Percentiles rank a stretch among this genome's conserved stretches.
These are phyloP conservation scores for Colletotrichum spinosum DNA, from an alignment of 2,329 filamentous ascomycete species.

Conservation along the genomic window DNA sequence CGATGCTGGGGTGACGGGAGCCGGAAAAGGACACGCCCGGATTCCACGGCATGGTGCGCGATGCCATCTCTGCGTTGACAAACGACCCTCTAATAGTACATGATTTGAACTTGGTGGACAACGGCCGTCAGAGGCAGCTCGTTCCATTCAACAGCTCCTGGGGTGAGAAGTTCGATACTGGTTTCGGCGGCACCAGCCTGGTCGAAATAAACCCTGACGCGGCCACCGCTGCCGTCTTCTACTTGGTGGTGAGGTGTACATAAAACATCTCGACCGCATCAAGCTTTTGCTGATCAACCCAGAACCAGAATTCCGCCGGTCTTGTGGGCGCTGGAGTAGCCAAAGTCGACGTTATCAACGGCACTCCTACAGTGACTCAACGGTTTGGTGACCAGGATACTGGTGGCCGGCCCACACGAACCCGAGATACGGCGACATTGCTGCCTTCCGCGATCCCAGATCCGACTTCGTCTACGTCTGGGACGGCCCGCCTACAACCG, in stretches of 20 bases:
- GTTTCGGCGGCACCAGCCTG: conserved; percentile 54
- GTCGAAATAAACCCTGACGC: conserved; percentile 46
- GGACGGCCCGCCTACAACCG: conserved; percentile 50
- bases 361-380: conserved; percentile 48
- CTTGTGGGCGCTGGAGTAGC: conserved; percentile 51
- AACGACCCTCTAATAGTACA: conserved; percentile 50
- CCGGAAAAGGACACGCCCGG: conserved; percentile 43
- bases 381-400: conserved; percentile 46
- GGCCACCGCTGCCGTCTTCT: conserved; percentile 48
- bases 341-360: conserved; percentile 48
- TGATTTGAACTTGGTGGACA: conserved; percentile 50
- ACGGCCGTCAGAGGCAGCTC: conserved; percentile 50
- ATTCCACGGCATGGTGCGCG: conserved; percentile 55
- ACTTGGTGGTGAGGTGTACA: conserved; percentile 47
- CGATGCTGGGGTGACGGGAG: conserved; percentile 47
- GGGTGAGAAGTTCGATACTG: conserved; percentile 49
- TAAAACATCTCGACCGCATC: background rate
- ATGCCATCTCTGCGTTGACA: conserved; percentile 49
- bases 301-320: conserved; percentile 46
- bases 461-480: conserved; percentile 53
- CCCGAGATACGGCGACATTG: conserved; percentile 52
- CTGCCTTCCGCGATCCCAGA: conserved; percentile 50
- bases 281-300: fast-evolving
- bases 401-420: conserved; percentile 50
- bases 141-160: conserved; percentile 50